Percentiles rank a stretch among this genome's conserved stretches.
phyloP scores from a whole-genome alignment of 805 yeast genomes.

The Candida succiphila region DNA sequence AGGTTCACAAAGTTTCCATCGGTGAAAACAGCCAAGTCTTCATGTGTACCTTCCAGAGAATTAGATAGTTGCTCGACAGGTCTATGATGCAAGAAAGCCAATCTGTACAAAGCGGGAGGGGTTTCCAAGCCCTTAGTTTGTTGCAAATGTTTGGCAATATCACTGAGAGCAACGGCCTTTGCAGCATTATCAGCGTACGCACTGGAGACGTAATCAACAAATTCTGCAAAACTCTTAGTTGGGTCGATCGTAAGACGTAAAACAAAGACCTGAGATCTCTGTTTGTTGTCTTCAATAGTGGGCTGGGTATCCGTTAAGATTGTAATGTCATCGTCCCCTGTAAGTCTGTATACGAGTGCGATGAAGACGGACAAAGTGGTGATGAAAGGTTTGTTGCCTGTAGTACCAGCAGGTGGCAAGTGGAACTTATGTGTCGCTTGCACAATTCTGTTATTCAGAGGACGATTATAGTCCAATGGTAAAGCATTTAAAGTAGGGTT shows the following conservation, averaged over 20 bases:
- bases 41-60: conserved; percentile 41
- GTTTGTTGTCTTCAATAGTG: conserved; percentile 63
- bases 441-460: conserved; percentile 55
- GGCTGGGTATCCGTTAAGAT: conserved; percentile 55
- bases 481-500: conserved; percentile 79
- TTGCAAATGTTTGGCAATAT: conserved; percentile 44
- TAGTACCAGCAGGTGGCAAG: conserved; percentile 11
- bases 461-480: conserved; percentile 82
- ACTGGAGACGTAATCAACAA: conserved; percentile 34
- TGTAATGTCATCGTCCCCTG: conserved; percentile 94
- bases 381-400: conserved; percentile 26
- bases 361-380: conserved; percentile 58
- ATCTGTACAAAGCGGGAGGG: conserved; percentile 54
- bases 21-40: conserved; percentile 53
- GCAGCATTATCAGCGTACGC: conserved; percentile 25
- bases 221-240: conserved; percentile 39
- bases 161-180: conserved; percentile 40
- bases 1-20: conserved; percentile 30
- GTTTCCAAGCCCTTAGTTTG: conserved; percentile 37
- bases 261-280: conserved; percentile 36
- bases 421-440: conserved; percentile 42
- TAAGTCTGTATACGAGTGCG: conserved; percentile 63
- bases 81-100: conserved; percentile 42
- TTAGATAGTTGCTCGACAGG: conserved; percentile 32
- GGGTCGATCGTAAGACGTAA: conserved; percentile 55